phyloP scores from a whole-genome alignment of 2,329 filamentous ascomycete genomes.

The Phaeomoniella chlamydospora region DNA sequence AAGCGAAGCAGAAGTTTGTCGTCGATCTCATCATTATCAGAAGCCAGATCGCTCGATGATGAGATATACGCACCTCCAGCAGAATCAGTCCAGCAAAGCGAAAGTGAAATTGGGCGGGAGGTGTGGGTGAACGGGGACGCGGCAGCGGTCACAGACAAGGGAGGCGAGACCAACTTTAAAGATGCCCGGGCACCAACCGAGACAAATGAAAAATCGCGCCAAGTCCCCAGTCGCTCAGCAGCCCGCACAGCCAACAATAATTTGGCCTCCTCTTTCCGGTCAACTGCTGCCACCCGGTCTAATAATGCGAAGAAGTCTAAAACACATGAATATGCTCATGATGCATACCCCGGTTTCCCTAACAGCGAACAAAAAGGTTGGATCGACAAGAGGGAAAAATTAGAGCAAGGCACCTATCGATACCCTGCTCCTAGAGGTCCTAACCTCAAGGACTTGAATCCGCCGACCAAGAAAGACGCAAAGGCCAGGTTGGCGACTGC shows the following conservation, averaged over 20 bases:
- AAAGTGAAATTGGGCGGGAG: neutral
- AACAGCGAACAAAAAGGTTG: neutral
- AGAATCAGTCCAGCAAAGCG: neutral
- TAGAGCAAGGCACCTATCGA: neutral
- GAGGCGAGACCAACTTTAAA: neutral
- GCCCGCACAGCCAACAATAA: neutral
- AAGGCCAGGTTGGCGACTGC: neutral
- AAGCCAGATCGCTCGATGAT: constrained; percentile 21
- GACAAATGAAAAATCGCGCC: neutral
- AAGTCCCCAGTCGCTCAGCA: neutral
- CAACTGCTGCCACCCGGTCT: neutral
- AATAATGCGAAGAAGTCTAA: neutral
- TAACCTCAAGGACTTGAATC: neutral
- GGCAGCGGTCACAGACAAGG: neutral
- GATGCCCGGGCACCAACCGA: neutral
- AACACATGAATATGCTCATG: neutral
- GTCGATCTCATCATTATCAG: constrained; percentile 23
- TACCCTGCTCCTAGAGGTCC: neutral
- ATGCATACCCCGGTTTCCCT: neutral
- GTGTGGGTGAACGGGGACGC: neutral
- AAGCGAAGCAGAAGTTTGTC: constrained; percentile 9
- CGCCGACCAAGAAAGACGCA: neutral
- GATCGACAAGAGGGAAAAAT: neutral
- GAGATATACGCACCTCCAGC: constrained; percentile 16
- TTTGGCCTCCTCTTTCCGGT: neutral